Conservation (phyloP, 2,329 filamentous ascomycete species). For the Fusarium falciforme region DNA sequence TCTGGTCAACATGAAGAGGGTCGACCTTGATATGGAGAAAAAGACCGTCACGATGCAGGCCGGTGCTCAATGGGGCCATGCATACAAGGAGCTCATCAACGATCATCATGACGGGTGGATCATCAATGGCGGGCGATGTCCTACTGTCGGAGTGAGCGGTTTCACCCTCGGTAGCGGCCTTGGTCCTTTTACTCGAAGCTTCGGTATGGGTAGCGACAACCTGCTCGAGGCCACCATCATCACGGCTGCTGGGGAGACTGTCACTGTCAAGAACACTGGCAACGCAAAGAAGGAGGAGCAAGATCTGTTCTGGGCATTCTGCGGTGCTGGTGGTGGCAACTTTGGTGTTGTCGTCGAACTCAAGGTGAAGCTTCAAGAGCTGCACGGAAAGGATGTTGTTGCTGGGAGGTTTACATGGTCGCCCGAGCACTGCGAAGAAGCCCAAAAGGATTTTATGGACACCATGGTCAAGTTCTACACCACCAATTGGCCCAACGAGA, state of each 20-base stretch:
- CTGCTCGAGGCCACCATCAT: constrained; percentile 8
- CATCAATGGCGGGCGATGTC: constrained; percentile 49
- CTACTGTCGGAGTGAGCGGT: constrained; percentile 52
- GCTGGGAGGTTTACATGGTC: constrained; percentile 44
- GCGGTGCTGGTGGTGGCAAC: constrained; percentile 54
- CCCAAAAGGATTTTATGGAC: background rate
- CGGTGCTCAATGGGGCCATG: constrained; percentile 48
- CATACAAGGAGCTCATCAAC: constrained; percentile 45
- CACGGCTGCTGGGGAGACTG: background rate
- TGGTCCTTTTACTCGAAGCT: constrained; percentile 47
- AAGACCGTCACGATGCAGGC: constrained; percentile 40
- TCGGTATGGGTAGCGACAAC: constrained; percentile 22
- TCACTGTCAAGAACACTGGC: constrained; percentile 15
- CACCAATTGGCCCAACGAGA: constrained; percentile 37
- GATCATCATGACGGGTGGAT: constrained; percentile 32
- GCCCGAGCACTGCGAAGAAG: background rate
- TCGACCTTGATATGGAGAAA: constrained; percentile 32
- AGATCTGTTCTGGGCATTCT: constrained; percentile 53
- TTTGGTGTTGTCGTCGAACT: constrained; percentile 52
- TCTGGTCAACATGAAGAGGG: constrained; percentile 44
- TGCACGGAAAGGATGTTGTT: constrained; percentile 26
- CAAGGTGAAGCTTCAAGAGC: constrained; percentile 40
- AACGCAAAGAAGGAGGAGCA: constrained; percentile 18
- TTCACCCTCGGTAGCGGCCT: constrained; percentile 53
- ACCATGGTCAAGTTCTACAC: constrained; percentile 45